Evolutionary conservation across 352 stramenopile genomes (phyloP), one percentile per base, ranked within the genome.

Genomic region (Globisporangium nagaii): DNA sequence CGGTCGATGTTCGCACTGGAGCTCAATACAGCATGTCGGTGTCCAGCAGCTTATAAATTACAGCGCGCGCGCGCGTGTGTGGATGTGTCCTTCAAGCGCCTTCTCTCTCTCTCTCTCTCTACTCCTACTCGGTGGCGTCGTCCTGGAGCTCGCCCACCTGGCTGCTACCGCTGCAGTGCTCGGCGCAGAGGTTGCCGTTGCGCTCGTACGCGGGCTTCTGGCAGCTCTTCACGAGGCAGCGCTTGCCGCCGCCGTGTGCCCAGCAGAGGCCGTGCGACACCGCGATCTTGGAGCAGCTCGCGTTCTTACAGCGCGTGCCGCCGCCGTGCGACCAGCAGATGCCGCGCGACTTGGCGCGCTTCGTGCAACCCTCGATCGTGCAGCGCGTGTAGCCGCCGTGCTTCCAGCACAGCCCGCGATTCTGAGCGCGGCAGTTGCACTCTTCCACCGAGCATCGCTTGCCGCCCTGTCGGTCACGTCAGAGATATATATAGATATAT

Each of bases 191-290:
- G 44, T 88, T 84, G 52, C 68, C 68, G 40, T 79, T 84, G 50
- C 75, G 72, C 37, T 84, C 71, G 39, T 84, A 88, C 39, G 74
- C 77, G 11, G 77, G 74, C 32, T 74, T 74, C 40, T 77, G 65
- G 56, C 68, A 78, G 22, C 58, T 41, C 15, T 59, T 39, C 8
- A 56, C 41, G 37, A 63, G 62, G 40, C 66, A 79, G 46, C 71
- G 71, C 44, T 77, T 77, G 27, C 68, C 71, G 25, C 66, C 73
- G 45, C 70, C 73, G 44, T 86, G 75, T 0, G 75, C 75, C 75
- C 75, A 86, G 56, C 71, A 86, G 4, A 65, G 52, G 1, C 71
- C 71, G 20, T 70, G 58, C 20, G 75, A 85, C 6, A 85, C 71
- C 5, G 75, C 72, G 56, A 84, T 84, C 63, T 83, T 84, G 27